Conservation (phyloP, 179 eudicot genomes). For the Gypsophila paniculata region DNA sequence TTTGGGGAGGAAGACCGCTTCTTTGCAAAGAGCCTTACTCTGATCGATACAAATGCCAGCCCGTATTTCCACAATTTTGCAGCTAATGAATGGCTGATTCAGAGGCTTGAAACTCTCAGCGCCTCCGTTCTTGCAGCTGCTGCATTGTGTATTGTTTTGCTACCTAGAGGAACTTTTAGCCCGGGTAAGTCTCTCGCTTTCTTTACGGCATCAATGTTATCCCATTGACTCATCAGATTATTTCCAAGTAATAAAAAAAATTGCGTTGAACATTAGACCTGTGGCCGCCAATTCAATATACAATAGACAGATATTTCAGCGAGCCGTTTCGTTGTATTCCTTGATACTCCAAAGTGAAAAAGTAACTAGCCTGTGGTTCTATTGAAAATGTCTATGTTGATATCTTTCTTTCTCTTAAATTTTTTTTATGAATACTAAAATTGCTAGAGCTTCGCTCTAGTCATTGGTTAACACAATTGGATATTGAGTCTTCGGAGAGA, state of each 20-base stretch:
- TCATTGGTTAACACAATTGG: background rate
- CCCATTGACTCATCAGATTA: background rate
- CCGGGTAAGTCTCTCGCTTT: constrained; percentile 42
- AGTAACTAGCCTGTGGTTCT: background rate
- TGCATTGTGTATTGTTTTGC: constrained; percentile 72
- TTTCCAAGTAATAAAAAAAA: background rate
- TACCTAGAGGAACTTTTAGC: constrained; percentile 72
- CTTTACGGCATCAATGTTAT: background rate
- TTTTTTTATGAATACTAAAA: background rate
- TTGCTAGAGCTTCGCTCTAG: no score
- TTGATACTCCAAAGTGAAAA: background rate
- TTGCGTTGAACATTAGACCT: background rate
- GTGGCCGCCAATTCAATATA: background rate
- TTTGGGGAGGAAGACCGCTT: constrained; percentile 71
- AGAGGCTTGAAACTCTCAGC: constrained; percentile 61
- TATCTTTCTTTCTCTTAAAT: background rate
- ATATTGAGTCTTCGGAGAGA: background rate
- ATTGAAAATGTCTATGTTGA: background rate
- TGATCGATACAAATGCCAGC: constrained; percentile 67
- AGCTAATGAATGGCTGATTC: constrained; percentile 83
- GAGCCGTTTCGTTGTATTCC: background rate
- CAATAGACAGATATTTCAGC: background rate
- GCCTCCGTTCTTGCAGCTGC: constrained; percentile 61
- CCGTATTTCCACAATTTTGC: constrained; percentile 73
- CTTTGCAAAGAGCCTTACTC: constrained; percentile 52